phyloP scores from a whole-genome alignment of 1,139 yeast genomes.

The Scheffersomyces titani region DNA sequence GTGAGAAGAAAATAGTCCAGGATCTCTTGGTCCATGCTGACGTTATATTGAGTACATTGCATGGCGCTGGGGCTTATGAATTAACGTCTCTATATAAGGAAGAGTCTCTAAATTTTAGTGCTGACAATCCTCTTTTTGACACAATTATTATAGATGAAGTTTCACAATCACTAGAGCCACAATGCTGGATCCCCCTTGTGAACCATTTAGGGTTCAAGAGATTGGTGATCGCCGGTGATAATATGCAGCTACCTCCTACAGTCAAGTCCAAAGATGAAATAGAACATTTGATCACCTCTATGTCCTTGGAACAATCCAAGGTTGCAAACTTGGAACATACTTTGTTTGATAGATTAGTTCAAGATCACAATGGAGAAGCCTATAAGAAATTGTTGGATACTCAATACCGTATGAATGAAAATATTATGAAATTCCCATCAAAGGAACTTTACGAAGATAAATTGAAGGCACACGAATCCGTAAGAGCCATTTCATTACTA shows the following conservation, averaged over 20 bases:
- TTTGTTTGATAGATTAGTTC: constrained; percentile 75
- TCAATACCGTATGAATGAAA: constrained; percentile 85
- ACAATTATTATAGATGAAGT: constrained; percentile 93
- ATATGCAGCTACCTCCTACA: constrained; percentile 84
- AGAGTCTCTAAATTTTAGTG: constrained; percentile 17
- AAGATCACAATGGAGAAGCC: constrained; percentile 51
- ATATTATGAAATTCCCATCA: constrained; percentile 82
- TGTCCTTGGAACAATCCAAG: constrained; percentile 4
- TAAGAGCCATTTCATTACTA: constrained; percentile 49
- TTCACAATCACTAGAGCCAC: constrained; percentile 91
- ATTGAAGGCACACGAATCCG: constrained; percentile 64
- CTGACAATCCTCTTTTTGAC: constrained; percentile 56
- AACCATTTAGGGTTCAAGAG: constrained; percentile 60
- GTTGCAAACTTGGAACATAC: constrained; percentile 57
- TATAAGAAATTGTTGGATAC: constrained; percentile 58
- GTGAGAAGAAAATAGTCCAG: constrained; percentile 66
- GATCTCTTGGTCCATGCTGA: constrained; percentile 62
- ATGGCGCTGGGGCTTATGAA: constrained; percentile 81
- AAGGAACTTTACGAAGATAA: constrained; percentile 60
- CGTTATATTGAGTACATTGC: constrained; percentile 81
- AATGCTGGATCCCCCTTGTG: constrained; percentile 94
- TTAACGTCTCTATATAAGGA: constrained; percentile 49
- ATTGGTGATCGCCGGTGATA: constrained; percentile 81
- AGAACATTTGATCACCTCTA: constrained; percentile 26
- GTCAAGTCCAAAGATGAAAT: constrained; percentile 45